phyloP scores from a whole-genome alignment of 345 rosid species.

The Citrus australasica region DNA sequence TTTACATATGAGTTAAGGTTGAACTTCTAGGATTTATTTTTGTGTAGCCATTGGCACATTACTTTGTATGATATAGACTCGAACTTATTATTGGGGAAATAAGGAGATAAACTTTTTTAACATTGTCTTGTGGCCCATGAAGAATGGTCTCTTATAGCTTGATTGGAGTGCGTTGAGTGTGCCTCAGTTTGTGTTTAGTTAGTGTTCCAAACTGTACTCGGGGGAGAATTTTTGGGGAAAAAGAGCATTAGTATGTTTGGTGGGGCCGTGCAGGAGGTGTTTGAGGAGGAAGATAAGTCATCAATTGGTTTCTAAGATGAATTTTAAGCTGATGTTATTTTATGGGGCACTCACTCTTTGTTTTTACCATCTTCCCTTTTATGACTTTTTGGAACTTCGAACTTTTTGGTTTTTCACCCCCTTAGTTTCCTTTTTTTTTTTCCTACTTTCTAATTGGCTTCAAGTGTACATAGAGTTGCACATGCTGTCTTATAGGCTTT shows the following conservation, averaged over 20 bases:
- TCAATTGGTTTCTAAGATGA: neutral
- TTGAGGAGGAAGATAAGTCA: neutral
- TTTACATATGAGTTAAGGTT: neutral
- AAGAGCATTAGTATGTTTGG: neutral
- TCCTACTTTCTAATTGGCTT: too few species aligned
- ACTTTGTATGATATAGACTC: neutral
- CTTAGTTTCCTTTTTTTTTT: neutral
- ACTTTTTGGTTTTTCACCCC: neutral
- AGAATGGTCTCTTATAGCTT: neutral
- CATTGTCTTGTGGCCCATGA: neutral
- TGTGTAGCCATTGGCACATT: neutral
- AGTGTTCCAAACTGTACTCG: neutral
- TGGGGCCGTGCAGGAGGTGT: neutral
- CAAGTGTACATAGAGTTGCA: too few species aligned
- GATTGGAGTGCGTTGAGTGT: neutral
- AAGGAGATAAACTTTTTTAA: neutral
- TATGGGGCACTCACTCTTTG: neutral
- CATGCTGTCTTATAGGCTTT: too few species aligned
- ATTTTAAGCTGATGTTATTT: neutral
- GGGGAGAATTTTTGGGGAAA: neutral
- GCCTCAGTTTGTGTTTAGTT: neutral
- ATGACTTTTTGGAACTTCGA: neutral
- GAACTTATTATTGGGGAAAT: neutral
- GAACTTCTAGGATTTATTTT: neutral
- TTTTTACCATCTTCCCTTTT: neutral